A percentile compares a stretch with the other conserved stretches of the same genome.
Evolutionary conservation across 495 filamentous ascomycete genomes (phyloP).

Genomic region (Bryoglossum gracile): DNA sequence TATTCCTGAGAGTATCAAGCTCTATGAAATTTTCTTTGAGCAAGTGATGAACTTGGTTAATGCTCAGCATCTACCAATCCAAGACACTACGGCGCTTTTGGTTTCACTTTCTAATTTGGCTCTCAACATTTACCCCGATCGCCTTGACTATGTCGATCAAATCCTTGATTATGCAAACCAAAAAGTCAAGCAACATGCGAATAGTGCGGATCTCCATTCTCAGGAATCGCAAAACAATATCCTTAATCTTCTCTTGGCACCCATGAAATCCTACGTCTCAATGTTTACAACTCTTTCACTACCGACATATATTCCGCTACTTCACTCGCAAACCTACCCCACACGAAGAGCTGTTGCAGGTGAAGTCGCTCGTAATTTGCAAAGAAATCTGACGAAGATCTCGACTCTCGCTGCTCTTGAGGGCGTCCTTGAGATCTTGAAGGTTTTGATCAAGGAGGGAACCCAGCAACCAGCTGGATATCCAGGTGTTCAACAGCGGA

Average conservation of each 20-base stretch:
- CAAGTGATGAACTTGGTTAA: slow-evolving; percentile 91
- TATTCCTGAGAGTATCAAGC: slow-evolving; percentile 75
- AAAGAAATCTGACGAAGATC: slow-evolving; percentile 74
- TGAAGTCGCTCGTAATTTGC: slow-evolving; percentile 69
- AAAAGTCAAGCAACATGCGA: slow-evolving; percentile 83
- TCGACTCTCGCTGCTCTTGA: slow-evolving; percentile 72
- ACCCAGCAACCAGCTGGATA: slow-evolving; percentile 78
- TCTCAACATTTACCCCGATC: slow-evolving; percentile 88
- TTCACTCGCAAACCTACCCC: slow-evolving; percentile 87
- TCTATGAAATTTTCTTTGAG: slow-evolving; percentile 97
- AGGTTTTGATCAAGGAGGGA: slow-evolving; percentile 89
- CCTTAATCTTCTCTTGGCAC: slow-evolving; percentile 77
- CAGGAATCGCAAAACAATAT: slow-evolving; percentile 80
- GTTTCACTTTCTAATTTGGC: slow-evolving; percentile 90
- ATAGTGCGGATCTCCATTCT: slow-evolving; percentile 90
- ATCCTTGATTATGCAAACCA: slow-evolving; percentile 80
- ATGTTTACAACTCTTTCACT: slow-evolving; percentile 90
- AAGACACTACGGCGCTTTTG: slow-evolving; percentile 86
- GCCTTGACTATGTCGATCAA: slow-evolving; percentile 92
- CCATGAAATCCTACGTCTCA: slow-evolving; percentile 81
- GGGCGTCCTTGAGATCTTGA: slow-evolving; percentile 77
- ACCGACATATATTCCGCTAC: slow-evolving; percentile 81
- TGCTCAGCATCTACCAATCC: slow-evolving; percentile 81
- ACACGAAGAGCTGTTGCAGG: slow-evolving; percentile 86
- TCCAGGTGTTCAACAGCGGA: slow-evolving; percentile 68